Evolutionary conservation across 371 early-diverging fungal genomes (phyloP).

Genomic region (Mortierella sp.): DNA sequence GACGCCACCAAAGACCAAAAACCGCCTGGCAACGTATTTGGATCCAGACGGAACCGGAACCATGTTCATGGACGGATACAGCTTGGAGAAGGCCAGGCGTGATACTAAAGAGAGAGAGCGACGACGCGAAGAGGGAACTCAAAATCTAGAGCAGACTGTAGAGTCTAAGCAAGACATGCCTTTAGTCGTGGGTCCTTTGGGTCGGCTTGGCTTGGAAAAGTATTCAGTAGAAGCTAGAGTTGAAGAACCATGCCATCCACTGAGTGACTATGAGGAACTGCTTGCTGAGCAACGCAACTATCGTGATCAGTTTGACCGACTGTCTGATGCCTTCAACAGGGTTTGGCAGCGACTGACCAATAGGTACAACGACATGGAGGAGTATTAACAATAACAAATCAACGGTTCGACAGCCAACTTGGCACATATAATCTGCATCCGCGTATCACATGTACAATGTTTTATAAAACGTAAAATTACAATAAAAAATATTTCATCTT

Average conservation of each 20-base stretch:
- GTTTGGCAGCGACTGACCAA: constrained; percentile 9
- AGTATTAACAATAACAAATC: neutral
- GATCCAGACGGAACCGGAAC: constrained; percentile 51
- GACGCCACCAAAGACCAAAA: constrained; percentile 32
- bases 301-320: neutral
- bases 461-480: neutral
- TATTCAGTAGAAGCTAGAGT: neutral
- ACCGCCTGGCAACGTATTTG: constrained; percentile 47
- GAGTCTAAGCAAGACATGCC: neutral
- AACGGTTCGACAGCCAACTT: neutral
- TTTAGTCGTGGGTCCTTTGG: constrained; percentile 10
- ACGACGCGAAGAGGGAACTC: constrained; percentile 3
- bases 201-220: constrained; percentile 16
- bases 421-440: no score
- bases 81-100: constrained; percentile 30
- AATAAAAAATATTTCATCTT: neutral
- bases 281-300: neutral
- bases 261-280: neutral
- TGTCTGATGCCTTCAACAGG: constrained; percentile 1
- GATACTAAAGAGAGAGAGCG: constrained; percentile 9
- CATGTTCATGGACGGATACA: constrained; percentile 44
- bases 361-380: neutral
- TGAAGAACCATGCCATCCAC: neutral
- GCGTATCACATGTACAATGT: no score
- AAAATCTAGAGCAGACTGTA: neutral